phyloP scores from a whole-genome alignment of 345 rosid genomes.

The Populus davidiana region DNA sequence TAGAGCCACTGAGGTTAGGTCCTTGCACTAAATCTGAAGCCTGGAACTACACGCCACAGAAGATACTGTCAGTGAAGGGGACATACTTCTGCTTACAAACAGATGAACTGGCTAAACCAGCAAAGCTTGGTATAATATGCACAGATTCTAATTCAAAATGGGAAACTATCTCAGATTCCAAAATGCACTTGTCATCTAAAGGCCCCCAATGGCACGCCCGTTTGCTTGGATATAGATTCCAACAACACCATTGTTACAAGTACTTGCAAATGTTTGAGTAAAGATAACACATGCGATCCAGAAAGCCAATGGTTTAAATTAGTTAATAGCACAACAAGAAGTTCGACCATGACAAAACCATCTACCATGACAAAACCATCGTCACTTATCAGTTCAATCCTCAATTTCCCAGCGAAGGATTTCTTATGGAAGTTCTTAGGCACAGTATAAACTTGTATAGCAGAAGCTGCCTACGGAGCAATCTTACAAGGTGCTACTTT shows the following conservation, averaged over 20 bases:
- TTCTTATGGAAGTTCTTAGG: conserved; percentile 15
- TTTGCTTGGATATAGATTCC: conserved; percentile 76
- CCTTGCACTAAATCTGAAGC: conserved; percentile 67
- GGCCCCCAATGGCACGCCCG: conserved; percentile 35
- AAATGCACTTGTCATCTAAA: conserved; percentile 67
- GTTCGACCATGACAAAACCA: conserved; percentile 18
- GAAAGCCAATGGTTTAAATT: conserved; percentile 78
- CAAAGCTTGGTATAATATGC: conserved; percentile 49
- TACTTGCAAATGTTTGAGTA: conserved; percentile 52
- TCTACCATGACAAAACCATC: conserved; percentile 13
- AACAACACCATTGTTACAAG: conserved; percentile 38
- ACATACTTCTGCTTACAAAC: conserved; percentile 68
- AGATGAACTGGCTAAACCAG: conserved; percentile 32
- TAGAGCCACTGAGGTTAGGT: conserved; percentile 52
- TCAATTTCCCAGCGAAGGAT: conserved; percentile 15
- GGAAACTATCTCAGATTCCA: conserved; percentile 69
- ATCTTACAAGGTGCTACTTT: background rate
- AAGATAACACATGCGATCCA: conserved; percentile 56
- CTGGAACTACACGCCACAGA: conserved; percentile 59
- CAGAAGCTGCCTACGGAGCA: background rate
- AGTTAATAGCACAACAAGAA: conserved; percentile 53
- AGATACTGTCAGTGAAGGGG: conserved; percentile 43
- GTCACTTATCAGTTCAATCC: conserved; percentile 8
- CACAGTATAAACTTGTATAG: background rate
- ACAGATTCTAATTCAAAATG: conserved; percentile 47